Base-by-base conservation (phyloP, 139 green algal species). In the Tetradesmus lagerheimii region DNA sequence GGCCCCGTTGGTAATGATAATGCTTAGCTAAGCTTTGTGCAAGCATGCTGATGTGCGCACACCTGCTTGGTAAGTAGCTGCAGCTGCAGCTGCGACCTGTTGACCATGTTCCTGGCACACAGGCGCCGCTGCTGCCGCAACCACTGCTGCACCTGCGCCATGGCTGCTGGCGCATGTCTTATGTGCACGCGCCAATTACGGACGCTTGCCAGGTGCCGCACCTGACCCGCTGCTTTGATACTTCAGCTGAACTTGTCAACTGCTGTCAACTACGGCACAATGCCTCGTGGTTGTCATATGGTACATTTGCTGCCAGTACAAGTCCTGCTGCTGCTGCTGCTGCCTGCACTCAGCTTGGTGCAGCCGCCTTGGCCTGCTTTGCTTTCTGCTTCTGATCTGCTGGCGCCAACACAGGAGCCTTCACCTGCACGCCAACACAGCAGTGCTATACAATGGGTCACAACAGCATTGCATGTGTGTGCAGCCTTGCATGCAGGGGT, bases 331-430 rank as follows among this genome's bases (percentile, higher is more conserved):
- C 66, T 34, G 66, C 66, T 34, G 66, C 66, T 77, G 66, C 66
- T 38, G 66, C 57, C 29, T 43, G 74, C 74, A 16, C 62, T 78
- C 57, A 87, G 57, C 53, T 88, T 38, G 29, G 43, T 34, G 29
- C 83, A 15, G 62, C 74, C 37, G 85, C 74, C 29, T 89, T 89
- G 5, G 43, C 74, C 18, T 75, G 25, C 85, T 89, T 89, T 77
- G 85, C 71, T 75, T 89, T 89, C 71, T 89, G 85, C 71, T 89
- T 89, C 43, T 89, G 85, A 34, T 89, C 85, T 57, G 85, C 85
- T 74, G 85, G 71, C 37, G 71, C 74, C n/a, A 89, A 31, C 34
- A 89, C 85, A 4, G 67, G 85, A 9, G 85, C 85, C n/a, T 89
- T 89, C 37, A 89, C 67, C 85, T 89, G 85, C 41, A 47, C 37